Conservation (phyloP, 1,284 basidiomycete genomes). For the Neonothopanus nambi region DNA sequence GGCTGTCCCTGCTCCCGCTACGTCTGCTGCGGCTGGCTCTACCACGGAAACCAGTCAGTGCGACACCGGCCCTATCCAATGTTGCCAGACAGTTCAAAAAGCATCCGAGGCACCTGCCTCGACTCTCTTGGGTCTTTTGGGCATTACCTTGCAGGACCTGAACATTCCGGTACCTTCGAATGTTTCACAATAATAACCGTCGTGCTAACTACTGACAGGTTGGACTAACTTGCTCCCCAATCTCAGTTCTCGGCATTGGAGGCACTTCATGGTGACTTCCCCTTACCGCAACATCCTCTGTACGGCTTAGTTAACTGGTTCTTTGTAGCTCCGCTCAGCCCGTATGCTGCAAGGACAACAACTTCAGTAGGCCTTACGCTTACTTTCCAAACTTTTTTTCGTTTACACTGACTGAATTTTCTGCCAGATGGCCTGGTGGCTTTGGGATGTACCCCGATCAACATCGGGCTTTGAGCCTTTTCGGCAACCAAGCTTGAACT, state of each 20-base stretch:
- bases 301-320: background rate
- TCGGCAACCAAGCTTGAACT: too few relatives aligned
- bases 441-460: too few relatives aligned
- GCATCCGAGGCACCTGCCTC: background rate
- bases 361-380: constrained; percentile 17
- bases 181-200: background rate
- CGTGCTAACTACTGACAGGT: background rate
- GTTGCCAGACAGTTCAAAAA: constrained; percentile 7
- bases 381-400: too few relatives aligned
- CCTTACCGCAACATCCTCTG: too few relatives aligned
- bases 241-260: constrained; percentile 8
- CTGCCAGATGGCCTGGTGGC: too few relatives aligned
- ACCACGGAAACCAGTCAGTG: background rate
- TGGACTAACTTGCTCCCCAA: constrained; percentile 8
- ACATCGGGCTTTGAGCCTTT: too few relatives aligned
- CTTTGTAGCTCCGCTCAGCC: constrained; percentile 34
- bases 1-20: constrained; percentile 21
- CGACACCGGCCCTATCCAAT: constrained; percentile 14
- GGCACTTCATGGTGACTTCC: constrained; percentile 1
- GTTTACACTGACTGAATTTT: too few relatives aligned
- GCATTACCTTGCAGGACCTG: background rate
- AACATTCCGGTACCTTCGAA: constrained; percentile 1
- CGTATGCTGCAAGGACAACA: constrained; percentile 45
- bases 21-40: constrained; percentile 12
- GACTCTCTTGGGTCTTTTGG: background rate